Conservation (phyloP, 2,329 filamentous ascomycete species). For the Diaporthe amygdali region DNA sequence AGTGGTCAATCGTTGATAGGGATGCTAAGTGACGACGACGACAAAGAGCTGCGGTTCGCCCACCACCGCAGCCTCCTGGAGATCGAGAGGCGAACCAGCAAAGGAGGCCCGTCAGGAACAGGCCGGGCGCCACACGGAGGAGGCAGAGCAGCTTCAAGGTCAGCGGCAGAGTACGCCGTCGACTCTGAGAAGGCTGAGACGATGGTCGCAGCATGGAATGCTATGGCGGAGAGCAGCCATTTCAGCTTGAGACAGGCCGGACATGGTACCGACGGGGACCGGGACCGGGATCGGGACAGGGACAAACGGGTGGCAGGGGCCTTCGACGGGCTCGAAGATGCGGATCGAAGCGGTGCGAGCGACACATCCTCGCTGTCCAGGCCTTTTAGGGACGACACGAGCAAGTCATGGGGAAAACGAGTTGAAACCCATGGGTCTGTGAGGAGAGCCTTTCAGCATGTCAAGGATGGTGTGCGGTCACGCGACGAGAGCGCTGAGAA, state of each 20-base stretch:
- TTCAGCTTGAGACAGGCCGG: not conserved
- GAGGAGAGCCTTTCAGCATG: not conserved
- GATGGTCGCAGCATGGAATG: not conserved
- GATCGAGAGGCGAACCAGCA: conserved; percentile 1
- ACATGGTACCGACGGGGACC: not conserved
- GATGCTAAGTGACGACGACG: conserved; percentile 1
- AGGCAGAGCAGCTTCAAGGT: not conserved
- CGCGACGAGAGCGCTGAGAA: not conserved
- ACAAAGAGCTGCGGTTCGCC: conserved; percentile 5
- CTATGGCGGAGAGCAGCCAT: not conserved
- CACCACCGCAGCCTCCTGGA: conserved; percentile 6
- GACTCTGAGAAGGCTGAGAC: not conserved
- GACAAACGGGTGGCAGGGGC: not conserved
- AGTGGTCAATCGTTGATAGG: conserved; percentile 2
- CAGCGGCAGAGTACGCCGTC: not conserved
- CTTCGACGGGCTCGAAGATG: not conserved
- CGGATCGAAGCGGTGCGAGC: not conserved
- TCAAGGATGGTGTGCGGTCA: not conserved
- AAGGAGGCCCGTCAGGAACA: not conserved
- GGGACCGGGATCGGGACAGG: too few relatives aligned
- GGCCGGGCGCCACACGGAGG: not conserved
- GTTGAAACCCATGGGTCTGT: not conserved
- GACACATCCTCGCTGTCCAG: not conserved
- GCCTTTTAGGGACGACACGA: not conserved
- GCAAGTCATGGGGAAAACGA: not conserved